These are phyloP conservation scores for Sporobolomyces roseus DNA, from an alignment of 768 basidiomycete species.

Conservation along the genomic window DNA sequence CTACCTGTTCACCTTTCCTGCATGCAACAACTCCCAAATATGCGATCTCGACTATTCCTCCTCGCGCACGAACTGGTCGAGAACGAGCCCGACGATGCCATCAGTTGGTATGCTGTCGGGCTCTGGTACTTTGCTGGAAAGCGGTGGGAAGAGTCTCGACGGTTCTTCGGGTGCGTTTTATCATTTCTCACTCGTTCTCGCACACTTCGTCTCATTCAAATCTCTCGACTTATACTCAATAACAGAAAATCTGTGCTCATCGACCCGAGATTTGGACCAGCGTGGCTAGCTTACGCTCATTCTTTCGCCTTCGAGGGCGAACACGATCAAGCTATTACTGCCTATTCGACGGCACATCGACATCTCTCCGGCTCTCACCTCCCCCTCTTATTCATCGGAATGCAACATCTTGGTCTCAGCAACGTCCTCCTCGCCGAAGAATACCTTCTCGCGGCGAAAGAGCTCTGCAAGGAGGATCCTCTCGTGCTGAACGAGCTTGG, in stretches of 20 bases:
- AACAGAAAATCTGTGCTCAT: conserved; percentile 88
- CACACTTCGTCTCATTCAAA: background rate
- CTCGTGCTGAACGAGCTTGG: conserved; percentile 86
- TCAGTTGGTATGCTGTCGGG: conserved; percentile 98
- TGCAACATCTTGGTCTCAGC: conserved; percentile 91
- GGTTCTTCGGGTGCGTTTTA: conserved; percentile 89
- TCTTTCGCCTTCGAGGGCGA: conserved; percentile 96
- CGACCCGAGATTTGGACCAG: conserved; percentile 92
- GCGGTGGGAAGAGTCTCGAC: conserved; percentile 84
- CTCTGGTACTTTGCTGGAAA: conserved; percentile 86
- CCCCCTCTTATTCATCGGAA: conserved; percentile 90
- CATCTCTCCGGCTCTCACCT: conserved; percentile 97
- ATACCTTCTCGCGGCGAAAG: conserved; percentile 72
- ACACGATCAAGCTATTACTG: conserved; percentile 96
- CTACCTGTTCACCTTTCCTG: conserved; percentile 94
- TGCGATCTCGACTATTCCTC: conserved; percentile 90
- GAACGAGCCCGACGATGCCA: conserved; percentile 81
- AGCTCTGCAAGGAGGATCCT: conserved; percentile 74
- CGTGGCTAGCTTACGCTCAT: conserved; percentile 97
- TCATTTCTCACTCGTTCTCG: background rate
- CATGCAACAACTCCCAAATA: conserved; percentile 89
- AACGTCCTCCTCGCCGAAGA: conserved; percentile 79
- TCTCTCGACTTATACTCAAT: background rate
- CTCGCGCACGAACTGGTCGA: conserved; percentile 95
- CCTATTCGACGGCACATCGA: conserved; percentile 92